A percentile compares a stretch with the other conserved stretches of the same genome.
Evolutionary conservation across 768 basidiomycete genomes (phyloP).

Genomic region (Albatrellus ellisii): DNA sequence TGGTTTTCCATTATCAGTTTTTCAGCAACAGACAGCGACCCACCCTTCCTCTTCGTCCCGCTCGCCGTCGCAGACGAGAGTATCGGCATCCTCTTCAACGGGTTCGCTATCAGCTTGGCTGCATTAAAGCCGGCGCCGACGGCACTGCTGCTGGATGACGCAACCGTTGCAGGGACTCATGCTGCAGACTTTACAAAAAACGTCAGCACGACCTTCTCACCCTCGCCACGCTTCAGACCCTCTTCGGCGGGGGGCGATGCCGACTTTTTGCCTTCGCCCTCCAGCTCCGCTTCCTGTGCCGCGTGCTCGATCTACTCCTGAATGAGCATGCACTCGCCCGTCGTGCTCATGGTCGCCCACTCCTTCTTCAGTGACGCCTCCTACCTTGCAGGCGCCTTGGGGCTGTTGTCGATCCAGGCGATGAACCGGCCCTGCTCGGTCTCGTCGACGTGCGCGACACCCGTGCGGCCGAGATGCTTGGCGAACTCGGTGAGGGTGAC

Average conservation of each 20-base stretch:
- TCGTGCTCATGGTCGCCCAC: conserved; percentile 79
- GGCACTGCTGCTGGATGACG: conserved; percentile 28
- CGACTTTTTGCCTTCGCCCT: conserved; percentile 16
- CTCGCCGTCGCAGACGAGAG: conserved; percentile 41
- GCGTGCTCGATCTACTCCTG: conserved; percentile 93
- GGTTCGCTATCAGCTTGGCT: conserved; percentile 39
- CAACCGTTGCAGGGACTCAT: conserved; percentile 22
- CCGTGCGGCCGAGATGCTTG: conserved; percentile 76
- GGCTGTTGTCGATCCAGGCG: conserved; percentile 93
- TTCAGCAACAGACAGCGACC: conserved; percentile 70
- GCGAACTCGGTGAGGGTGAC: conserved; percentile 91
- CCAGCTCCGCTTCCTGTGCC: conserved; percentile 30
- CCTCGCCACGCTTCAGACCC: conserved; percentile 61
- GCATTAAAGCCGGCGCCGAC: conserved; percentile 58
- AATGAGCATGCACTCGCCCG: conserved; percentile 80
- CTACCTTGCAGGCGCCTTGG: conserved; percentile 86
- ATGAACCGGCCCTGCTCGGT: conserved; percentile 98
- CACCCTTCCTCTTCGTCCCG: conserved; percentile 46
- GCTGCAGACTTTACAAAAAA: conserved; percentile 43
- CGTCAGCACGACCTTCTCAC: conserved; percentile 66
- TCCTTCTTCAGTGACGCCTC: conserved; percentile 89
- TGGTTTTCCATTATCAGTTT: conserved; percentile 81
- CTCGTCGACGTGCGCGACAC: conserved; percentile 89
- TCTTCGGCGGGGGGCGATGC: conserved; percentile 32
- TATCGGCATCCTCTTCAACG: conserved; percentile 62